These are phyloP conservation scores for Pyrus communis DNA, from an alignment of 306 rosid genomes.

Conservation along the genomic window DNA sequence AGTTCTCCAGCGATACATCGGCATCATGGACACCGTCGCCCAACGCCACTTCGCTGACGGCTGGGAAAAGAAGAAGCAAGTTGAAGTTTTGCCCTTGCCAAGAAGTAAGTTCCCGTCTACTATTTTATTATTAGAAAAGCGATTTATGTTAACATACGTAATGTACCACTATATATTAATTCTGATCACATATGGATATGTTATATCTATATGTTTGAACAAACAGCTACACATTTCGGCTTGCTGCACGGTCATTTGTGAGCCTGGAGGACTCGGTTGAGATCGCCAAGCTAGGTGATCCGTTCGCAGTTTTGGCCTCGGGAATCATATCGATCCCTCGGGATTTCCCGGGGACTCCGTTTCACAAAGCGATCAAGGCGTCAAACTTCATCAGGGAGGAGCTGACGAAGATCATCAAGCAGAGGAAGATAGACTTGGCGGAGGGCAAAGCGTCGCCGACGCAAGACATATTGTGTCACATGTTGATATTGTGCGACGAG, in stretches of 20 bases:
- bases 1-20: slow-evolving; percentile 67
- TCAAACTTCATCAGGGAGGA: slow-evolving; percentile 48
- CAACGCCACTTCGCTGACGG: slow-evolving; percentile 40
- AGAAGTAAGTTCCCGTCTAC: slow-evolving; percentile 9
- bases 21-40: slow-evolving; percentile 62
- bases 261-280: slow-evolving; percentile 54
- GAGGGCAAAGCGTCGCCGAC: slow-evolving; percentile 45
- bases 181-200: neutral
- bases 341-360: slow-evolving; percentile 74
- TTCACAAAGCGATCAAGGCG: slow-evolving; percentile 53
- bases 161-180: too few relatives aligned
- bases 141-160: neutral
- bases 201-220: too few relatives aligned
- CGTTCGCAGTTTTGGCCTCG: slow-evolving; percentile 40
- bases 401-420: slow-evolving; percentile 41
- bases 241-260: slow-evolving; percentile 65
- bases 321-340: slow-evolving; percentile 71
- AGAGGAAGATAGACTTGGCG: slow-evolving; percentile 52
- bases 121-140: neutral
- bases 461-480: slow-evolving; percentile 82
- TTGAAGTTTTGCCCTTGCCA: slow-evolving; percentile 60
- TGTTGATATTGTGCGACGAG: slow-evolving; percentile 47
- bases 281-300: slow-evolving; percentile 31
- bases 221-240: slow-evolving; percentile 59
- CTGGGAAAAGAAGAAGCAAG: slow-evolving; percentile 52